A percentile compares a stretch with the other conserved stretches of the same genome.
phyloP scores from a whole-genome alignment of 169 alveolate genomes.

The Amoebophrya sp. region DNA sequence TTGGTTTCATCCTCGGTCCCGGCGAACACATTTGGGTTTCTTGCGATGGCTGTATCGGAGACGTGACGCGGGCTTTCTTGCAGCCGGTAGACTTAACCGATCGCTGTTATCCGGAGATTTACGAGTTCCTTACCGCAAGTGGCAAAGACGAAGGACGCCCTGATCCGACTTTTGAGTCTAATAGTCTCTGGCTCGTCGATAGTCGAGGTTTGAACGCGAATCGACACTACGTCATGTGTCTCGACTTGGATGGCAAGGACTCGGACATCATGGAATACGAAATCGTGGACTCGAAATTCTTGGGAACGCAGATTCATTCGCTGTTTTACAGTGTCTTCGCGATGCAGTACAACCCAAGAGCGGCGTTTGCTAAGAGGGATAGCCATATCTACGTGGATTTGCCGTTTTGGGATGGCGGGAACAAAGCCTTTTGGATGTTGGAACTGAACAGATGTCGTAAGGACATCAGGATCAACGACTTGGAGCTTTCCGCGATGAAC shows the following conservation, averaged over 20 bases:
- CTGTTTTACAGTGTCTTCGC: not conserved
- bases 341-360: constrained; percentile 18
- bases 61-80: not conserved
- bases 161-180: not conserved
- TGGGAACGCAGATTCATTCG: not conserved
- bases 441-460: not conserved
- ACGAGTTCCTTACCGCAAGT: not conserved
- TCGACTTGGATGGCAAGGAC: not conserved
- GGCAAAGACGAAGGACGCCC: not conserved
- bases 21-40: not conserved
- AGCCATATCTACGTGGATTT: not conserved
- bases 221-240: not conserved
- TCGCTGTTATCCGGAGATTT: not conserved
- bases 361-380: not conserved
- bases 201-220: not conserved
- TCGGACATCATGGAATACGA: not conserved
- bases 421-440: not conserved
- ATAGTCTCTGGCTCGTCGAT: not conserved
- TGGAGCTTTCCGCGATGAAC: not conserved
- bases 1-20: not conserved
- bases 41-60: not conserved
- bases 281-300: not conserved
- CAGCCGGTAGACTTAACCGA: not conserved
- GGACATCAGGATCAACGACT: not conserved
- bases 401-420: not conserved